A percentile compares a stretch with the other conserved stretches of the same genome.
phyloP scores from a whole-genome alignment of 768 basidiomycete genomes.

The Suillus alpinus region DNA sequence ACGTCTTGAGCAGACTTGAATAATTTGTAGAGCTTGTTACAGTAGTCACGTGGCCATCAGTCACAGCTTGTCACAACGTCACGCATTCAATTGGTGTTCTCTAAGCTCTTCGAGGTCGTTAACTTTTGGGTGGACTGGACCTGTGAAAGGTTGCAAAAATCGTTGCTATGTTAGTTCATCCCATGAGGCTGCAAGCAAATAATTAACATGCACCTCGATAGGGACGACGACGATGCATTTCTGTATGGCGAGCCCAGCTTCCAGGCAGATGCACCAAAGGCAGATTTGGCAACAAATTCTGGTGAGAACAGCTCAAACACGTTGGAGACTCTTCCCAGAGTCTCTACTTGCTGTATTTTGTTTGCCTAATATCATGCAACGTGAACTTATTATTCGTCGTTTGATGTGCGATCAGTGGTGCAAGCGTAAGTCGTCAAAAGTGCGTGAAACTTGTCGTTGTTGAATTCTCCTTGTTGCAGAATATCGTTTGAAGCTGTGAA shows the following conservation, averaged over 20 bases:
- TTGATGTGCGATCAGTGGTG: constrained; percentile 49
- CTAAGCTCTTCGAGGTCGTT: constrained; percentile 16
- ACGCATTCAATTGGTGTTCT: constrained; percentile 19
- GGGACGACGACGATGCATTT: constrained; percentile 83
- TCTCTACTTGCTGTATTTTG: constrained; percentile 32
- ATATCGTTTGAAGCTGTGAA: constrained; percentile 41
- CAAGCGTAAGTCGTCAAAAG: constrained; percentile 57
- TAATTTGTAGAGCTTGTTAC: background rate
- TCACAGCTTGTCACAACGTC: constrained; percentile 27
- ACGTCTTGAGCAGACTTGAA: background rate
- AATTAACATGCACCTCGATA: constrained; percentile 31
- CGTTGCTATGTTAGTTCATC: constrained; percentile 21
- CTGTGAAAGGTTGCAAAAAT: background rate
- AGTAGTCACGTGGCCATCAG: background rate
- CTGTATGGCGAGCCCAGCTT: constrained; percentile 58
- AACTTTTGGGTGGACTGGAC: constrained; percentile 6
- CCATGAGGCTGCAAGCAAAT: constrained; percentile 5
- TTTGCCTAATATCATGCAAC: constrained; percentile 37
- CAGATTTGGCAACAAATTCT: constrained; percentile 32
- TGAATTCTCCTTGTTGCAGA: constrained; percentile 26
- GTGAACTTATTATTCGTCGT: constrained; percentile 35
- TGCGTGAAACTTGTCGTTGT: constrained; percentile 22
- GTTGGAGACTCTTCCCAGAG: constrained; percentile 24
- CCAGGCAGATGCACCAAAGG: constrained; percentile 29
- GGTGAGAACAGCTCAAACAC: constrained; percentile 43